A percentile compares a stretch with the other conserved stretches of the same genome.
phyloP scores from a whole-genome alignment of 2,329 filamentous ascomycete genomes.

The Xylogone sp. region DNA sequence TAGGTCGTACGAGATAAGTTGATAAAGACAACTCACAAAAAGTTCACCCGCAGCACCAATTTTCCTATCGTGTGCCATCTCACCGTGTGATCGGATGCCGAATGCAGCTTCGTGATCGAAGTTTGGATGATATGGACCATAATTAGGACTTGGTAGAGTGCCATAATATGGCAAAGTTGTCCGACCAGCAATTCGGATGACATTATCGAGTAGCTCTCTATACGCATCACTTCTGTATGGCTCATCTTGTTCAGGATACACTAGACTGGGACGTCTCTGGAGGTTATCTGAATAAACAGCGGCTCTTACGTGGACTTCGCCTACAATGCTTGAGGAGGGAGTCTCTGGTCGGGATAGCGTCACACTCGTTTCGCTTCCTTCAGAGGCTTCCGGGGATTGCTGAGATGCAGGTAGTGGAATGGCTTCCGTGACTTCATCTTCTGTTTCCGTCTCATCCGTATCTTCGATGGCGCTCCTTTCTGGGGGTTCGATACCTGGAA shows the following conservation, averaged over 20 bases:
- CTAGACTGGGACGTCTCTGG: conserved; percentile 15
- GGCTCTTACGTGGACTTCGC: too few relatives aligned
- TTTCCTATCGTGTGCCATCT: conserved; percentile 20
- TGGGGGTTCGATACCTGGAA: conserved; percentile 2
- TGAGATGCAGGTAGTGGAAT: too few relatives aligned
- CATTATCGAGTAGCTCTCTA: conserved; percentile 9
- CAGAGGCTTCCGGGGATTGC: too few relatives aligned
- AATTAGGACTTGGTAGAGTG: background rate
- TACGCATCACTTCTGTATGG: conserved; percentile 3
- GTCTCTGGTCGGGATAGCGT: too few relatives aligned
- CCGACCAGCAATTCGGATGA: conserved; percentile 11
- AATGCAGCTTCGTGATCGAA: conserved; percentile 10
- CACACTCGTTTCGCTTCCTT: too few relatives aligned
- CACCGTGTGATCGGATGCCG: conserved; percentile 10
- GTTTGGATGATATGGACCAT: conserved; percentile 3
- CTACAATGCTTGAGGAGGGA: too few relatives aligned
- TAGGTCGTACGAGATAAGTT: too few relatives aligned
- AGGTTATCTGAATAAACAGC: too few relatives aligned
- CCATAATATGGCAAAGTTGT: conserved; percentile 7
- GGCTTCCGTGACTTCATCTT: too few relatives aligned
- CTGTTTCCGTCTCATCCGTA: background rate
- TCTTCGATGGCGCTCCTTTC: background rate
- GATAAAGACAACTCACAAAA: conserved; percentile 16
- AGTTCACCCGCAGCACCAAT: conserved; percentile 26
- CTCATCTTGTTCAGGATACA: background rate